Evolutionary conservation across 495 filamentous ascomycete species (phyloP).

Genomic region (Bacidia rubella): DNA sequence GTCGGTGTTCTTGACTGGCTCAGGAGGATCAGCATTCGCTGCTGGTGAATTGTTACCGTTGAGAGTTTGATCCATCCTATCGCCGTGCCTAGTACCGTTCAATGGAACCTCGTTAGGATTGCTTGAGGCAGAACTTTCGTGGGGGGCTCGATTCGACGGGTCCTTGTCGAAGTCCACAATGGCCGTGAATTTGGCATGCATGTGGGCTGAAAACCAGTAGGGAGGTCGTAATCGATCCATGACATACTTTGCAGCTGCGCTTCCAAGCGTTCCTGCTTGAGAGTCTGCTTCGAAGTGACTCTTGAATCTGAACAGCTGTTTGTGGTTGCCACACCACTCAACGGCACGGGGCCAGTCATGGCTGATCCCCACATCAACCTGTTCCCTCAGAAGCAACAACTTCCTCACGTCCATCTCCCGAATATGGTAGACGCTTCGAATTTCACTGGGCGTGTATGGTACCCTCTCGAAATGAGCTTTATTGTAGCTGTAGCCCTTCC

Average conservation of each 20-base stretch:
- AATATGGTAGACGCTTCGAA: slow-evolving; percentile 72
- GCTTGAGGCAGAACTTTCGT: neutral
- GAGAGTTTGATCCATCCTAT: slow-evolving; percentile 23
- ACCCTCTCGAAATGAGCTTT: slow-evolving; percentile 75
- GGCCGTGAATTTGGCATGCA: slow-evolving; percentile 78
- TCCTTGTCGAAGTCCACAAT: slow-evolving; percentile 46
- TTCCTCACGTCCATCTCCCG: slow-evolving; percentile 86
- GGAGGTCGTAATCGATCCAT: slow-evolving; percentile 66
- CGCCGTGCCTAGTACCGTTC: slow-evolving; percentile 10
- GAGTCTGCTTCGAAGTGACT: slow-evolving; percentile 62
- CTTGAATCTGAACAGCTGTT: slow-evolving; percentile 54
- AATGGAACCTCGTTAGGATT: neutral
- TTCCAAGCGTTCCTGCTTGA: slow-evolving; percentile 57
- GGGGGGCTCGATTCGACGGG: neutral
- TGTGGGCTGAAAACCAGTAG: slow-evolving; percentile 89
- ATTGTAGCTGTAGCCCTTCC: slow-evolving; percentile 72
- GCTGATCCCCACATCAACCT: slow-evolving; percentile 78
- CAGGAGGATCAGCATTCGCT: neutral
- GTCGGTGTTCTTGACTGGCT: slow-evolving; percentile 27
- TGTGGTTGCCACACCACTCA: slow-evolving; percentile 56
- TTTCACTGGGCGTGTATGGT: slow-evolving; percentile 60
- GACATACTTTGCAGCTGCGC: slow-evolving; percentile 57
- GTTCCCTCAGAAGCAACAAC: slow-evolving; percentile 66
- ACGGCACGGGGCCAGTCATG: slow-evolving; percentile 89
- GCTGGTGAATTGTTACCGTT: slow-evolving; percentile 11